Evolutionary conservation across 768 basidiomycete genomes (phyloP).

Genomic region (Gloeophyllum trabeum): DNA sequence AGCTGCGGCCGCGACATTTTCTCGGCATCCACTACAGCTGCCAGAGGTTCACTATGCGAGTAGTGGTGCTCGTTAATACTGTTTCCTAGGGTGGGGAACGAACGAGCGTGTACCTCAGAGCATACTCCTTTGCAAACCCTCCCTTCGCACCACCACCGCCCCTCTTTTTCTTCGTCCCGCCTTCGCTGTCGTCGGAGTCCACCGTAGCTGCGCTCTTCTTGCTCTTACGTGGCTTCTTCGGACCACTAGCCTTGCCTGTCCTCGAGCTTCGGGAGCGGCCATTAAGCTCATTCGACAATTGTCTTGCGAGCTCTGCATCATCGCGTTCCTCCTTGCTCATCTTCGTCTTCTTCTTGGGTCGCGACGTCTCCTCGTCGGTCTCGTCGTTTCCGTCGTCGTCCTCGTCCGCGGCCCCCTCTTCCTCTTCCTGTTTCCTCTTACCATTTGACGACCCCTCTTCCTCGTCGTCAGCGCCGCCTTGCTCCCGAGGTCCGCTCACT

Average conservation of each 20-base stretch:
- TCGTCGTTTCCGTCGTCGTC: slow-evolving; percentile 12
- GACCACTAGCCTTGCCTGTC: slow-evolving; percentile 16
- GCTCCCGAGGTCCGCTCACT: slow-evolving; percentile 24
- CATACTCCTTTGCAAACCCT: slow-evolving; percentile 71
- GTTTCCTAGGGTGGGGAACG: background rate
- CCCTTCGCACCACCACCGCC: slow-evolving; percentile 46
- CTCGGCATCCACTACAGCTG: slow-evolving; percentile 53
- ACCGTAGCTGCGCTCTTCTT: slow-evolving; percentile 24
- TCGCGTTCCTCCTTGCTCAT: slow-evolving; percentile 11
- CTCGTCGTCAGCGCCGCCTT: slow-evolving; percentile 8
- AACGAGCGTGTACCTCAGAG: slow-evolving; percentile 45
- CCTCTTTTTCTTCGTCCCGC: slow-evolving; percentile 32
- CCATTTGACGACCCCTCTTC: background rate
- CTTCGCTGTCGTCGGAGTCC: slow-evolving; percentile 22
- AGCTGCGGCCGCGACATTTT: slow-evolving; percentile 79
- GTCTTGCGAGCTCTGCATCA: slow-evolving; percentile 32
- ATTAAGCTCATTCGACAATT: slow-evolving; percentile 33
- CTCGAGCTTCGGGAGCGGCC: slow-evolving; percentile 20
- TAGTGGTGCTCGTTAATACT: background rate
- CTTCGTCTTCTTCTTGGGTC: slow-evolving; percentile 5
- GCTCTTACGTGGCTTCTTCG: slow-evolving; percentile 19
- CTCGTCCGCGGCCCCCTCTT: slow-evolving; percentile 17
- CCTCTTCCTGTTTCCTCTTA: slow-evolving; percentile 9
- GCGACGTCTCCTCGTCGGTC: slow-evolving; percentile 5
- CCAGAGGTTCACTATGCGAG: slow-evolving; percentile 54